phyloP scores from a whole-genome alignment of 108 stramenopile species.

The Pseudonitzschia pungens region DNA sequence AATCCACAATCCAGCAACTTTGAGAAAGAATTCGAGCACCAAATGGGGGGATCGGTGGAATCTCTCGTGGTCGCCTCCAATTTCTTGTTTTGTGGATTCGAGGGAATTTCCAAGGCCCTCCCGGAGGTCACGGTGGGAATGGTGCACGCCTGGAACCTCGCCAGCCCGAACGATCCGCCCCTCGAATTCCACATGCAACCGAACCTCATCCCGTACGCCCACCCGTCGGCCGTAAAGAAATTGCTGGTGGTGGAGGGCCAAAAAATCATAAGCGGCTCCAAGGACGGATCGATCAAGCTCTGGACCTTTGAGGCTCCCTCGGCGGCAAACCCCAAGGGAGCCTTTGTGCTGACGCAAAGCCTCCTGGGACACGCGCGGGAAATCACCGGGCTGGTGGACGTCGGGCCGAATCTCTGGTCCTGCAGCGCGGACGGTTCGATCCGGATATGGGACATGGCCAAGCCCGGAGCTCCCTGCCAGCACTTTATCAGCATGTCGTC shows the following conservation, averaged over 20 bases:
- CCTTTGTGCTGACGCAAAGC: slow-evolving; percentile 54
- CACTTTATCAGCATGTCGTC: slow-evolving; percentile 45
- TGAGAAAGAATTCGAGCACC: slow-evolving; percentile 76
- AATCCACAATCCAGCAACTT: slow-evolving; percentile 43
- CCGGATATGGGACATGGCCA: slow-evolving; percentile 75
- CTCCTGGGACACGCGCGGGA: slow-evolving; percentile 77
- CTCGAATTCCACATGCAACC: slow-evolving; percentile 78
- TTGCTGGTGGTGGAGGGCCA: slow-evolving; percentile 41
- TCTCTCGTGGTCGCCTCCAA: slow-evolving; percentile 55
- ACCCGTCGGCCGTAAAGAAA: slow-evolving; percentile 55
- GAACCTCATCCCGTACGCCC: slow-evolving; percentile 63
- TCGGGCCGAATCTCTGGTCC: slow-evolving; percentile 53
- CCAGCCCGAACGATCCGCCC: slow-evolving; percentile 65
- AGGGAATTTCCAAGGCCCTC: slow-evolving; percentile 45
- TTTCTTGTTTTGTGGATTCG: slow-evolving; percentile 83
- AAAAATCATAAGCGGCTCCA: slow-evolving; percentile 60
- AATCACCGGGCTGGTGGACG: slow-evolving; percentile 65
- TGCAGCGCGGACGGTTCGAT: slow-evolving; percentile 74
- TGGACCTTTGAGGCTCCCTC: slow-evolving; percentile 61
- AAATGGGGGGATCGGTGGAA: slow-evolving; percentile 75
- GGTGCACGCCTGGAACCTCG: slow-evolving; percentile 83
- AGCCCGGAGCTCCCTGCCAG: slow-evolving; percentile 45
- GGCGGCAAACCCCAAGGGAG: slow-evolving; percentile 35
- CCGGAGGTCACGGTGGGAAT: slow-evolving; percentile 74
- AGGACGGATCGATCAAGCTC: slow-evolving; percentile 67